Percentiles rank a stretch among this genome's conserved stretches.
phyloP scores from a whole-genome alignment of 441 rosid species.

The Pelargonium australe region DNA sequence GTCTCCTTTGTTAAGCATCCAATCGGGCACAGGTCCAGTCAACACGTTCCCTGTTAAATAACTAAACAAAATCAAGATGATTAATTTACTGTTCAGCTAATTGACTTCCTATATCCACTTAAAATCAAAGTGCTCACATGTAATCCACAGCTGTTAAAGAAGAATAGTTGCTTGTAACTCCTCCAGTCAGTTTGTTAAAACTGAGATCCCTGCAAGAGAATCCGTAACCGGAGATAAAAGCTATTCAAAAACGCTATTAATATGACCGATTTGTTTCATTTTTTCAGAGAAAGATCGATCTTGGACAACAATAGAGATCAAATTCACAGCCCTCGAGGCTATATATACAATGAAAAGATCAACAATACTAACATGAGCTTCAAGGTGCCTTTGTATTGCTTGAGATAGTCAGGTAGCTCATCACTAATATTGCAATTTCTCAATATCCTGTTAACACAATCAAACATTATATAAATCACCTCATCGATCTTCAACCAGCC shows the following conservation, averaged over 20 bases:
- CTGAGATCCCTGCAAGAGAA: conserved; percentile 53
- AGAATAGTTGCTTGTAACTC: conserved; percentile 29
- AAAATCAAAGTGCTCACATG: conserved; percentile 30
- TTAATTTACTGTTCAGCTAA: background rate
- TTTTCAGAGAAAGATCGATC: too few species aligned
- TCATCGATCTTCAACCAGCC: too few species aligned
- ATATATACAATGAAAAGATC: background rate
- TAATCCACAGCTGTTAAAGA: conserved; percentile 16
- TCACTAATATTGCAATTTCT: conserved; percentile 55
- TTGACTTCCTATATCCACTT: too few species aligned
- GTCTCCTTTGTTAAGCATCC: conserved; percentile 28
- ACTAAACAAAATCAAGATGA: conserved; percentile 22
- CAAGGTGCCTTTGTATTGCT: conserved; percentile 9
- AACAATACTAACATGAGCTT: conserved; percentile 36
- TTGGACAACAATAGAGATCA: background rate
- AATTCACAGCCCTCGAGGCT: too few species aligned
- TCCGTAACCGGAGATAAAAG: background rate
- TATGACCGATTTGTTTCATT: background rate
- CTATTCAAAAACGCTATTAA: too few species aligned
- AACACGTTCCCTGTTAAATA: conserved; percentile 54
- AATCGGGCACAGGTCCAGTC: conserved; percentile 36
- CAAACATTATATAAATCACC: too few species aligned
- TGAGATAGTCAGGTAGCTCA: conserved; percentile 36
- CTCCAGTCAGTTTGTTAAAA: conserved; percentile 54
- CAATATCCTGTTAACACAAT: conserved; percentile 32